Base-by-base conservation (phyloP, 176 grass and related monocot genomes). In the Microstegium vimineum region DNA sequence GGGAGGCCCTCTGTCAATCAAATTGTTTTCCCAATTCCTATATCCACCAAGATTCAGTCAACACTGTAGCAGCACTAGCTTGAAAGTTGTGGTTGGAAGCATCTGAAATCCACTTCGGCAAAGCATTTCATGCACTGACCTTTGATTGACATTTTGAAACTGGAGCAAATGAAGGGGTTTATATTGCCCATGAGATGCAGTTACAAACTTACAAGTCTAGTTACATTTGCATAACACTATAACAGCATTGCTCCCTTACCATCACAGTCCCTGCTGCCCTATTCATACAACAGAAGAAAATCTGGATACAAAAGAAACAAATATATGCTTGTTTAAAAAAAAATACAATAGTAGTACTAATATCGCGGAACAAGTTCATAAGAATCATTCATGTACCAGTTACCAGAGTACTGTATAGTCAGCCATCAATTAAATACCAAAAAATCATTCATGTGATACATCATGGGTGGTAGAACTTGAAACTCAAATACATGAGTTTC, bases 401-500 rank as follows among this genome's bases (percentile, higher is more conserved):
- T 69, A 25, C 22, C 11, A 78, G 32, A 54, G 54, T 12, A 76
- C 30, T 51, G 47, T 49, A 3, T n/a, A 62, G 36, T 38, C 15
- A 11, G 60, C 25, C 27, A 42, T 32, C 5, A 57, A 45, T 36
- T 38, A 2, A 43, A 43, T 16, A 59, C 2, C 31, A 17, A 20
- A 38, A 54, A 34, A 65, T 25, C 8, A 71, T 33, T 52, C 73
- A 61, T 71, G 61, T 78, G 54, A 78, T 38, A 65, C 14, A 56
- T 18, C 15, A 8, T 33, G 8, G 51, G 62, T 28, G 60, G 26
- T 40, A 25, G 64, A 82, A 62, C 7, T 70, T 11, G 30, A 52
- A 22, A 73, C 12, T 41, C 23, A 37, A 74, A 66, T 62, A 31
- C 43, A 82, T 56, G 74, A 74, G 27, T 36, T 64, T 82, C 20